These are phyloP conservation scores for Escovopsis sp. DNA, from an alignment of 2,329 filamentous ascomycete genomes.

Conservation along the genomic window DNA sequence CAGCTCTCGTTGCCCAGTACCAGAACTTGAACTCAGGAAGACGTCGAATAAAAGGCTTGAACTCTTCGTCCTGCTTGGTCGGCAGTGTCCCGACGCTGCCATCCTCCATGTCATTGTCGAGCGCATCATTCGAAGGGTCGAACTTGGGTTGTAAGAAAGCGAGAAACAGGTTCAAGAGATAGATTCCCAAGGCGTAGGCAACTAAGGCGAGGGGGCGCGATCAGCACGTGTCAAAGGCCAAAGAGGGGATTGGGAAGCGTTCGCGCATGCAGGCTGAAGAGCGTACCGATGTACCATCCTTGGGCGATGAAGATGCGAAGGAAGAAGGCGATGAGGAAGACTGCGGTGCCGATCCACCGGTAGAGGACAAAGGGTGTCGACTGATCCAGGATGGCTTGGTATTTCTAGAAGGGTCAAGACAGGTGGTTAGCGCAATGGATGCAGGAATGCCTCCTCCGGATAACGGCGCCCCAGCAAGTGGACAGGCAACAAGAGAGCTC, in stretches of 20 bases:
- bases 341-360: conserved; percentile 76
- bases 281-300: conserved; percentile 93
- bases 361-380: conserved; percentile 81
- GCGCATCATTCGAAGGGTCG: conserved; percentile 80
- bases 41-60: conserved; percentile 89
- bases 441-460: neutral
- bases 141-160: conserved; percentile 98
- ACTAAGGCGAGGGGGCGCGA: conserved; percentile 36
- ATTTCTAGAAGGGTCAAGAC: conserved; percentile 44
- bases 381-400: conserved; percentile 87
- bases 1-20: conserved; percentile 84
- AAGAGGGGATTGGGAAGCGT: too few relatives aligned
- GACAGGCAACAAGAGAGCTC: conserved; percentile 13
- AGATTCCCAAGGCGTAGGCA: conserved; percentile 94
- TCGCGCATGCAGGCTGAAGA: neutral
- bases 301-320: conserved; percentile 80
- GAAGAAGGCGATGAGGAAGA: conserved; percentile 67
- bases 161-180: conserved; percentile 97
- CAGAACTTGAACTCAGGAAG: conserved; percentile 99
- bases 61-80: conserved; percentile 94
- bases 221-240: too few relatives aligned
- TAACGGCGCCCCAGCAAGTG: neutral
- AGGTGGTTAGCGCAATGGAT: conserved; percentile 7
- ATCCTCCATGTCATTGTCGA: conserved; percentile 94
- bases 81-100: conserved; percentile 70